These are phyloP conservation scores for Dactylellina haptotyla DNA, from an alignment of 2,329 filamentous ascomycete species.

Conservation along the genomic window DNA sequence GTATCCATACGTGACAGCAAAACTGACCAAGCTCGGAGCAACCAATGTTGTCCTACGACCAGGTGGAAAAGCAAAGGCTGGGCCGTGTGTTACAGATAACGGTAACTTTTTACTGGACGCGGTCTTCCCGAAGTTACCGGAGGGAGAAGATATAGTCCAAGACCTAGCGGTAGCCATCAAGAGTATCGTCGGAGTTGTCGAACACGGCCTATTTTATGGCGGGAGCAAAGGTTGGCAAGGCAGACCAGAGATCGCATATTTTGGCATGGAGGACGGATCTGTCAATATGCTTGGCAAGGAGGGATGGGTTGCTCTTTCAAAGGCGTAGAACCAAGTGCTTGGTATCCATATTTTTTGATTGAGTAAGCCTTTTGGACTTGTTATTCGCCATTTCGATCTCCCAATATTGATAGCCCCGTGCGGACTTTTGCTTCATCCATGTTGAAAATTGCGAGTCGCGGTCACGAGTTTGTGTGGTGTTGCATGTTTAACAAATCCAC, in stretches of 20 bases:
- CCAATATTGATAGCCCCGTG: too few species aligned
- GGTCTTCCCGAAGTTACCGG: constrained; percentile 72
- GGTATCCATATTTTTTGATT: too few species aligned
- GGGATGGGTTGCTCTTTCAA: neutral
- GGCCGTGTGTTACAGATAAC: constrained; percentile 85
- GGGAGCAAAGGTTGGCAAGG: constrained; percentile 76
- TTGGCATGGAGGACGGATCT: constrained; percentile 83
- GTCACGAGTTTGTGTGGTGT: too few species aligned
- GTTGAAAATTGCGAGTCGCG: too few species aligned
- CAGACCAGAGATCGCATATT: constrained; percentile 93
- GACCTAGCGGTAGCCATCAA: constrained; percentile 79
- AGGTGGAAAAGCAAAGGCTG: constrained; percentile 79
- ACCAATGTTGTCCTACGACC: constrained; percentile 75
- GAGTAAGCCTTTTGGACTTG: too few species aligned
- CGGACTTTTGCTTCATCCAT: too few species aligned
- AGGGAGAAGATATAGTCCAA: constrained; percentile 72
- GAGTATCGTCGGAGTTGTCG: constrained; percentile 83
- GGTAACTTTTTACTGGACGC: constrained; percentile 92
- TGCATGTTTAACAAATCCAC: too few species aligned
- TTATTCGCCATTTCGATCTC: too few species aligned
- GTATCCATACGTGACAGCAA: constrained; percentile 77
- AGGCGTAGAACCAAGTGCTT: too few species aligned
- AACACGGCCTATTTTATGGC: constrained; percentile 86
- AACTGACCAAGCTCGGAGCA: constrained; percentile 78
- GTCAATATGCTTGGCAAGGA: constrained; percentile 61